Evolutionary conservation across 1,284 basidiomycete species (phyloP), one percentile per base, ranked within the genome.

Genomic region (Stygiomarasmius scandens): DNA sequence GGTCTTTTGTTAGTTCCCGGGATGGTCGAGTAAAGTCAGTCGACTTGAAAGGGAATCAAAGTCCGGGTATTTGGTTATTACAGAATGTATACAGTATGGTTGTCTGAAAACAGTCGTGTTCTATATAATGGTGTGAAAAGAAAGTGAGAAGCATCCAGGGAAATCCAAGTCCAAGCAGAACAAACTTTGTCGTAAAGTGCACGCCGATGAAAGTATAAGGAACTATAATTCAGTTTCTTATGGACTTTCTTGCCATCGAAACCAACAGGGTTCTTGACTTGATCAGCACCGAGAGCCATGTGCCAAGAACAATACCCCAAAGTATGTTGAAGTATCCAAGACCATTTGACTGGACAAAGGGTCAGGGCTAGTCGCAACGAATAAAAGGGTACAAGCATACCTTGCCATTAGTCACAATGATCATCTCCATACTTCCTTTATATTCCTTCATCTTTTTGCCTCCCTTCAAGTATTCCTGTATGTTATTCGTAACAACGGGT

Each of bases 341-440:
- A 1, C 85, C 84, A 1, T 77, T 75, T 19, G 67, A 72, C 85
- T 86, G 38, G 11, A 19, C 8, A 16, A 16, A 61, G 41, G 24
- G 22, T 29, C 14, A 57, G 46, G 45, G 51, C 16, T 3, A 16
- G 9, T 11, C 34, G 9, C 2, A 27, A 43, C 4, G 11, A 16
- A 38, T 4, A 22, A 36, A 43, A 27, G 32, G 16, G 10, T 34
- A 49, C 12, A 3, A 12, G 12, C 49, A 25, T 50, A 86, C 86
- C 78, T 75, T 83, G 55, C 87, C 87, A 56, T 82, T 77, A 9
- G 85, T 83, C 54, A 89, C 64, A 22, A 81, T 43, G 48, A 89
- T 84, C 57, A 82, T 59, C 67, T 89, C 86, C 0, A 66, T 56
- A 20, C 70, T 70, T 16, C 83, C 82, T 54, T 79, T 77, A 69